Percentiles rank a stretch among this genome's conserved stretches.
Conservation (phyloP, 2,329 filamentous ascomycete species). For the Dendryphion nanum region DNA sequence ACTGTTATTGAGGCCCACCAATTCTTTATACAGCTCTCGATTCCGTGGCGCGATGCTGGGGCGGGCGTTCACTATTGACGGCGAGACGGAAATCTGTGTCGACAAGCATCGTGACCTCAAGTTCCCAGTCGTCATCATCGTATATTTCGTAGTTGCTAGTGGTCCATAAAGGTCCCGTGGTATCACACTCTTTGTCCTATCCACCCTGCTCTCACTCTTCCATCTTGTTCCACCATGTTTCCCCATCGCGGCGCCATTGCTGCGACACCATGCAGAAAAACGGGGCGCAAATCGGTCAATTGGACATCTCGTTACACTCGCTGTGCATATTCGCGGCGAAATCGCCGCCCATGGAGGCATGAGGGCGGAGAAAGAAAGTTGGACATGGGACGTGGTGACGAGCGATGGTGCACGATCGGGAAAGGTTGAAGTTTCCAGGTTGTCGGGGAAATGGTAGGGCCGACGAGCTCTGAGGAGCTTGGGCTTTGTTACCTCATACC, state of each 20-base stretch:
- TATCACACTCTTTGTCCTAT: too few species aligned
- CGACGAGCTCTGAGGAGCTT: too few species aligned
- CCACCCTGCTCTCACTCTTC: too few species aligned
- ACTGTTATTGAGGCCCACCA: slow-evolving; percentile 62
- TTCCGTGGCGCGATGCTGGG: slow-evolving; percentile 53
- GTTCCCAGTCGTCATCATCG: too few species aligned
- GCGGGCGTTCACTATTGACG: slow-evolving; percentile 54
- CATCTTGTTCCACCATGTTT: too few species aligned
- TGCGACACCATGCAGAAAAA: slow-evolving; percentile 25
- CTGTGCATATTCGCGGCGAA: slow-evolving; percentile 34
- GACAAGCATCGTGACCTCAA: too few species aligned
- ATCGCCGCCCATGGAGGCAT: slow-evolving; percentile 45
- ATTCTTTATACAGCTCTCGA: slow-evolving; percentile 57
- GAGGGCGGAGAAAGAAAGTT: slow-evolving; percentile 6
- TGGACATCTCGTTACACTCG: slow-evolving; percentile 21
- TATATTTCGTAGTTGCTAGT: slow-evolving; percentile 43
- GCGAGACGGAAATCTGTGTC: too few species aligned
- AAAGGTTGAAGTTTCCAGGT: not conserved
- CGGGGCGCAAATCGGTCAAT: slow-evolving; percentile 24
- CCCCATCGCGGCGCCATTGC: slow-evolving; percentile 6
- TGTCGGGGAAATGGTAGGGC: not conserved
- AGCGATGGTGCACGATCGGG: too few species aligned
- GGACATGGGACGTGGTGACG: not conserved
- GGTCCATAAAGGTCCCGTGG: too few species aligned
- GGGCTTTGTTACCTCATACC: too few species aligned